Base-by-base conservation (phyloP, 805 yeast genomes). In the Sporopachydermia quercuum region DNA sequence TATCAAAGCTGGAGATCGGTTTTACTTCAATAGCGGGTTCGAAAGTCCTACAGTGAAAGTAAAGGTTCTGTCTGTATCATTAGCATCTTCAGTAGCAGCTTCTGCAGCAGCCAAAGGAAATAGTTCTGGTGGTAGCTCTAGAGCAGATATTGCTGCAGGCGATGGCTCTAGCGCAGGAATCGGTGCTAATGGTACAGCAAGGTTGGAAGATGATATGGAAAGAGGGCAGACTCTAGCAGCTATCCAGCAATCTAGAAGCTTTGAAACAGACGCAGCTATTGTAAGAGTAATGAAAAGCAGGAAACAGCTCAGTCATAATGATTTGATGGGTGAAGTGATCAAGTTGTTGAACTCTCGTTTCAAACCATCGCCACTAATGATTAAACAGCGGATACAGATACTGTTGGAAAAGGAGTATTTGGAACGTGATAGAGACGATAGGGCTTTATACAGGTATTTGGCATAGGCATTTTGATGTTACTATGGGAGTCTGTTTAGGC, bases 221-320 rank as follows among this genome's bases (percentile, higher is more conserved):
- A 57, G 69, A 6, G 47, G 49, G 34, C 46, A 48, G 40, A 78
- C 82, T 0, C 59, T 76, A 53, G 66, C 66, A n/a, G 59, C 64
- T 30, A 63, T 84, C 19, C 67, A 68, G 34, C 78, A 71, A 47
- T 74, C 84, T 3, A 65, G 94, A 42, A 66, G 73, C 43, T 66
- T 68, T 41, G 82, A 78, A 50, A 63, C 80, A 2, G 91, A 83
- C 52, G 94, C 96, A 1, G 91, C 93, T 0, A 70, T 86, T 41
- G 94, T 86, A 3, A 66, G 96, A 39, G 74, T 78, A n/a, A 77
- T 86, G 89, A 86, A 86, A 58, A 68, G 83, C 1, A 62, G 86
- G 23, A 78, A 75, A 47, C 57, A 65, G 1, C 48, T 78, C 40
- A 62, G 56, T 17, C 89, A 81, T 52, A 75, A 74, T 47, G 78